These are phyloP conservation scores for Globisporangium takayamanum DNA, from an alignment of 352 stramenopile genomes.

Conservation along the genomic window DNA sequence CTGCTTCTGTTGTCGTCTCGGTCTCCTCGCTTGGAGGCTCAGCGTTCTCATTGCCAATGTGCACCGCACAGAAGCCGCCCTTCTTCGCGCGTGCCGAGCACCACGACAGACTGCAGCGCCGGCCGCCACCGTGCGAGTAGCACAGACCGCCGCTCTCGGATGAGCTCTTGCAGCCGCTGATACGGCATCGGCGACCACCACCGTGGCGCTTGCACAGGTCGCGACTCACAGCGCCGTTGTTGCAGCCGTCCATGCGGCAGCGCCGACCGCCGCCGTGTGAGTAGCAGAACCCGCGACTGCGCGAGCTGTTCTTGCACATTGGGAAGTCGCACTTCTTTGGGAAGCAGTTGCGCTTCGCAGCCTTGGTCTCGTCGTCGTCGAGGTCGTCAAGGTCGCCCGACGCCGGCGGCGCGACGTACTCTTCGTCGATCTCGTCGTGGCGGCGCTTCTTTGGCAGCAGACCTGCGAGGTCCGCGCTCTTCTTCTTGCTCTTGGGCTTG, in stretches of 20 bases:
- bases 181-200: slow-evolving; percentile 57
- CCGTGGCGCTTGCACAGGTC: slow-evolving; percentile 80
- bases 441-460: slow-evolving; percentile 23
- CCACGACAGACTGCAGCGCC: slow-evolving; percentile 58
- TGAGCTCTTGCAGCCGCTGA: slow-evolving; percentile 64
- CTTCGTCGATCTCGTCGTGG: slow-evolving; percentile 15
- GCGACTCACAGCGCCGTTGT: slow-evolving; percentile 68
- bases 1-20: background rate
- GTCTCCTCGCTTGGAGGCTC: slow-evolving; percentile 5
- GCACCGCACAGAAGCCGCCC: slow-evolving; percentile 57
- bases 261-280: slow-evolving; percentile 60
- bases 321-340: slow-evolving; percentile 82
- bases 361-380: slow-evolving; percentile 9
- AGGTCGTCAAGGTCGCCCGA: slow-evolving; percentile 8
- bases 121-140: slow-evolving; percentile 69
- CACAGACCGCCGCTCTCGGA: slow-evolving; percentile 66
- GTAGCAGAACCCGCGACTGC: slow-evolving; percentile 76
- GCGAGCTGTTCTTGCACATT: slow-evolving; percentile 80
- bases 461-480: slow-evolving; percentile 4
- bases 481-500: background rate
- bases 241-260: slow-evolving; percentile 58
- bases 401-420: background rate
- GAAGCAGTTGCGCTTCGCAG: slow-evolving; percentile 52
- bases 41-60: slow-evolving; percentile 34
- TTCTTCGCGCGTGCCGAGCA: slow-evolving; percentile 73